These are phyloP conservation scores for Rhizopogon salebrosus DNA, from an alignment of 768 basidiomycete genomes.

Conservation along the genomic window DNA sequence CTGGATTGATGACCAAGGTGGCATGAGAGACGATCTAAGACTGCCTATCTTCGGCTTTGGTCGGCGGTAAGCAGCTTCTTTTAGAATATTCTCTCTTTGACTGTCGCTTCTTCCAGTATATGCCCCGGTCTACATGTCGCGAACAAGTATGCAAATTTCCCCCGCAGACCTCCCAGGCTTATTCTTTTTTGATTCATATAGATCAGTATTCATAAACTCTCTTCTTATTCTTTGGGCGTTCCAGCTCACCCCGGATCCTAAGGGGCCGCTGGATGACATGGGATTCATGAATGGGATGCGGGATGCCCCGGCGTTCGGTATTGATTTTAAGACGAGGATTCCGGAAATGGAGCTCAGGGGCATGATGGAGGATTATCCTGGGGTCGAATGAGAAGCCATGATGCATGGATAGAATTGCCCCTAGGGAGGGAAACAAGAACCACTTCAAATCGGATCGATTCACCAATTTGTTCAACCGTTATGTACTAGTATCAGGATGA, in stretches of 20 bases:
- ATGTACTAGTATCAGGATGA: too few species aligned
- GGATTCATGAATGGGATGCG: constrained; percentile 50
- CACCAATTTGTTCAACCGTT: too few species aligned
- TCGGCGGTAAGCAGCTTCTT: constrained; percentile 15
- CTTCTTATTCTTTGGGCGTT: constrained; percentile 51
- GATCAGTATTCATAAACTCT: constrained; percentile 49
- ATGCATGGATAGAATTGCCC: too few species aligned
- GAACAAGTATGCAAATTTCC: too few species aligned
- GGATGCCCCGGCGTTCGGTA: too few species aligned
- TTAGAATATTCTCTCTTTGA: not conserved
- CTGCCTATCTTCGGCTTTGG: constrained; percentile 47
- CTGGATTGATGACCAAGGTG: constrained; percentile 9
- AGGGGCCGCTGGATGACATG: constrained; percentile 44
- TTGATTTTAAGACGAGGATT: not conserved
- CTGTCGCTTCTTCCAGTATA: constrained; percentile 27
- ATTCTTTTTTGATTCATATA: not conserved
- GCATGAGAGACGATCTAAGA: constrained; percentile 38
- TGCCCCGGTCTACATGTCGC: constrained; percentile 56
- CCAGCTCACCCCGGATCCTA: constrained; percentile 53
- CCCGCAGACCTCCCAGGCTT: not conserved
- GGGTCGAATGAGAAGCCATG: too few species aligned
- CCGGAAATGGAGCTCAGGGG: not conserved
- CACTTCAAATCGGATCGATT: too few species aligned
- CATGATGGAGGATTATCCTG: not conserved
- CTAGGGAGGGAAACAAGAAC: too few species aligned